A percentile compares a stretch with the other conserved stretches of the same genome.
Evolutionary conservation across 257 asterid genomes (phyloP).

Genomic region (Plectranthus barbatus): DNA sequence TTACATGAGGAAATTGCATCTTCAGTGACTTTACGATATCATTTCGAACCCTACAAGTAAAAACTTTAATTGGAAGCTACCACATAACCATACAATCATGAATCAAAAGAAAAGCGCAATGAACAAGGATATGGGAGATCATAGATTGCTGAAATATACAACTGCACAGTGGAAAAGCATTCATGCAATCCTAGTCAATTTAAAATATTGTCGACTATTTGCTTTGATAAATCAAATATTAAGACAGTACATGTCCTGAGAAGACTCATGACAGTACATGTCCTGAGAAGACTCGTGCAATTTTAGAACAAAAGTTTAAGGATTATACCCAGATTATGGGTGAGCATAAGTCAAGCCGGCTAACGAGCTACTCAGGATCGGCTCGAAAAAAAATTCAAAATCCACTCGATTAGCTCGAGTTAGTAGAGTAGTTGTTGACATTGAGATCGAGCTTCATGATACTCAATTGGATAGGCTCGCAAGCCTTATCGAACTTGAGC

Average conservation of each 20-base stretch:
- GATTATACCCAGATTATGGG: too few relatives aligned
- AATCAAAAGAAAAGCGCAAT: not conserved
- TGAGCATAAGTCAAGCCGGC: too few relatives aligned
- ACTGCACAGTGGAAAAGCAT: conserved; percentile 6
- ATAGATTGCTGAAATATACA: conserved; percentile 3
- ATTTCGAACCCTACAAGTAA: conserved; percentile 56
- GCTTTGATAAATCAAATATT: not conserved
- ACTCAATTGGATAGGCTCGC: too few relatives aligned
- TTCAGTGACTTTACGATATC: conserved; percentile 68
- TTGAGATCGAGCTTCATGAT: too few relatives aligned
- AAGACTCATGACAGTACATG: too few relatives aligned
- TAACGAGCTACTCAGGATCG: too few relatives aligned
- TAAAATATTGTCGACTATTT: not conserved
- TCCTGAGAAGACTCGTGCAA: too few relatives aligned
- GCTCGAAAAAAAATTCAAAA: too few relatives aligned
- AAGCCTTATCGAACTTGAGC: too few relatives aligned
- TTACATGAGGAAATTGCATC: conserved; percentile 60
- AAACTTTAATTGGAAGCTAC: conserved; percentile 6
- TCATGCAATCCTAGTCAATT: not conserved
- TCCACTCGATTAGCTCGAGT: too few relatives aligned
- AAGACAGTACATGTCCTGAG: not conserved
- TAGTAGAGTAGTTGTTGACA: too few relatives aligned
- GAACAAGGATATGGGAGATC: conserved; percentile 2
- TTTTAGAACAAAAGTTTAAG: not conserved
- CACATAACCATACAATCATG: not conserved